Base-by-base conservation (phyloP, 148 eudicot species). In the Diospyros kaki region DNA sequence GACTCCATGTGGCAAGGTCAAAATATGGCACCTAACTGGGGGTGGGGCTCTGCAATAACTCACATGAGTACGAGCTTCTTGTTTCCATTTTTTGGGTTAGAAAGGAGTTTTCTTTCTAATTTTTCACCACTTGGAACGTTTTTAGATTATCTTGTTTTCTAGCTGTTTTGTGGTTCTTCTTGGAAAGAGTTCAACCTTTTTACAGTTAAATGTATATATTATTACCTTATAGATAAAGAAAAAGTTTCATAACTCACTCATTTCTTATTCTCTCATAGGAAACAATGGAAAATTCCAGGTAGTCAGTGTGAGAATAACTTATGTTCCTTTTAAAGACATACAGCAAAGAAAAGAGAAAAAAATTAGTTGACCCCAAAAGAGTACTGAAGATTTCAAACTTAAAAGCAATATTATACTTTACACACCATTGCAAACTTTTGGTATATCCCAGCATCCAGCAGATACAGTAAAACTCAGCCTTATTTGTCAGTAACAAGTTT, bases 211-310 rank as follows among this genome's bases (percentile, higher is more conserved):
- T 28, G 28, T 28, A 28, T 28, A 28, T 28, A 28, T 28, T 28
- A 28, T 28, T 28, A 28, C 28, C 28, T 28, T 28, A 48, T 13
- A 48, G 6, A 40, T 1, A 50, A 5, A 28, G 10, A 15, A 10
- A 65, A 45, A 39, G 46, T 46, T 59, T 12, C 56, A 66, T 72
- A 72, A 72, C 52, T 45, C 53, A 73, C 50, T 39, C 68, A 14
- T 39, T 10, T 9, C 50, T 39, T n/a, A 44, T 48, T 50, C 54
- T 62, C 58, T 46, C 4, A 28, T 18, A 46, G 40, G 52, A 50
- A 68, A 61, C 18, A 48, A 38, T 14, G 17, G 14, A 6, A 51
- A 58, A 51, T 58, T 56, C 13, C 38, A 64, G 10, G 38, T 61
- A 2, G 17, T 4, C 3, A 51, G 69, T 69, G 52, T 55, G 68